Evolutionary conservation across 139 green algal species (phyloP).

Genomic region (Chlorella sp.): DNA sequence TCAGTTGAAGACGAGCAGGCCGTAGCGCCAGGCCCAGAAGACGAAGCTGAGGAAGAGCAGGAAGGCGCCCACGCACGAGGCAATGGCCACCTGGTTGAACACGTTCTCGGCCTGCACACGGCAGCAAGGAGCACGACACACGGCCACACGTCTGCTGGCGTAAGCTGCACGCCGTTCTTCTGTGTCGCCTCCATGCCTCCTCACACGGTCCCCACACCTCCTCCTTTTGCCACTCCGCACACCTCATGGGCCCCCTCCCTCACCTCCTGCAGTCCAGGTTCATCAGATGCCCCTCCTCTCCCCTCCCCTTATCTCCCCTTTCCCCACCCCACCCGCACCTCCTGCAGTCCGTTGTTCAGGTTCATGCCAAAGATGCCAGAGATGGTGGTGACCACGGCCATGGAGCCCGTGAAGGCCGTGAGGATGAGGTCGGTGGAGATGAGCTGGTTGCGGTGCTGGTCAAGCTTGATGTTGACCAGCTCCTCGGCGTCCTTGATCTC

Average conservation of each 20-base stretch:
- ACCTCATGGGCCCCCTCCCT: neutral
- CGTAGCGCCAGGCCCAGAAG: constrained; percentile 11
- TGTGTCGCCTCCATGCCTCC: too few species aligned
- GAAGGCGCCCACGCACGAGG: constrained; percentile 3
- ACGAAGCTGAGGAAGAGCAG: constrained; percentile 13
- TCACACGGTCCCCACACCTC: neutral
- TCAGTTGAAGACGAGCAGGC: constrained; percentile 16
- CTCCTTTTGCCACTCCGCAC: neutral
- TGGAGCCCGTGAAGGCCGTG: constrained; percentile 61
- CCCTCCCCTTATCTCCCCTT: too few species aligned
- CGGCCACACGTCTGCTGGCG: too few species aligned
- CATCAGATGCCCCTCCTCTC: too few species aligned
- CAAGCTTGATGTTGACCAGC: constrained; percentile 85
- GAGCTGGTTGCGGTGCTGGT: constrained; percentile 81
- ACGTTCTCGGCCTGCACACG: constrained; percentile 5
- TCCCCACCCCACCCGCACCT: too few species aligned
- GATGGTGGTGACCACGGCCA: constrained; percentile 60
- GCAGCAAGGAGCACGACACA: too few species aligned
- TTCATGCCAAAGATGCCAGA: constrained; percentile 95
- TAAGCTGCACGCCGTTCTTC: too few species aligned
- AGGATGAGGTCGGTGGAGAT: constrained; percentile 80
- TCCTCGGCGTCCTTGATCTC: constrained; percentile 53
- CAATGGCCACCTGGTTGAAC: constrained; percentile 18
- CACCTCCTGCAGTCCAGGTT: too few species aligned
- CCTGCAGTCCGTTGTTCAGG: constrained; percentile 46